Base-by-base conservation (phyloP, 108 stramenopile species). In the Conticribra guillardii region DNA sequence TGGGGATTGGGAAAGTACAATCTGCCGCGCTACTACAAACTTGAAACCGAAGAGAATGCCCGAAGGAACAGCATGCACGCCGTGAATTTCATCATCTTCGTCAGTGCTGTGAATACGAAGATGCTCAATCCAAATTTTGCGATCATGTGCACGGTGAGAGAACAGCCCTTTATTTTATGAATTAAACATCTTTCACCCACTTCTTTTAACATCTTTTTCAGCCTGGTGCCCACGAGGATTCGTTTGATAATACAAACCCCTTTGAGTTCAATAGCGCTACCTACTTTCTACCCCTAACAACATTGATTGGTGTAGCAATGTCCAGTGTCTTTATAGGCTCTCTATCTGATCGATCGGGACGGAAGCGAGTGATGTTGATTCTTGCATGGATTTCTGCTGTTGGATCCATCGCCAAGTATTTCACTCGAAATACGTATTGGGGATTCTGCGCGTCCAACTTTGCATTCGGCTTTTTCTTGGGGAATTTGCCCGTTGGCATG, bases 201-300 rank as follows among this genome's bases (percentile, higher is more conserved):
- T 11, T 41, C 37, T 41, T 41, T 41, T 41, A 11, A 5, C 37
- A 9, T 41, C 11, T 41, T 11, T 5, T 41, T 11, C 37, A 41
- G 37, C 73, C 82, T n/a, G 80, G 69, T 11, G 72, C 68, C n/a
- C 32, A 69, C 45, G 49, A 67, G 16, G 84, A 81, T 54, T 81
- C 76, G 1, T 84, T 84, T 47, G 60, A 64, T 2, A 31, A 46
- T 26, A 83, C 85, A 1, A 75, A 73, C 0, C 85, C 85, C 0
- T 85, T 85, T 53, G 75, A 54, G 1, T 85, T 85, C 52, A 77
- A 76, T 46, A 62, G 74, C 29, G 85, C 85, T 19, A 85, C 82
- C 17, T 85, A 85, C 44, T 85, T 85, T 54, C 27, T 85, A 30
- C 85, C 85, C 18, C 49, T 76, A 55, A 67, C 73, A 41, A 73